phyloP scores from a whole-genome alignment of 352 stramenopile species.

The Globisporangium solare region DNA sequence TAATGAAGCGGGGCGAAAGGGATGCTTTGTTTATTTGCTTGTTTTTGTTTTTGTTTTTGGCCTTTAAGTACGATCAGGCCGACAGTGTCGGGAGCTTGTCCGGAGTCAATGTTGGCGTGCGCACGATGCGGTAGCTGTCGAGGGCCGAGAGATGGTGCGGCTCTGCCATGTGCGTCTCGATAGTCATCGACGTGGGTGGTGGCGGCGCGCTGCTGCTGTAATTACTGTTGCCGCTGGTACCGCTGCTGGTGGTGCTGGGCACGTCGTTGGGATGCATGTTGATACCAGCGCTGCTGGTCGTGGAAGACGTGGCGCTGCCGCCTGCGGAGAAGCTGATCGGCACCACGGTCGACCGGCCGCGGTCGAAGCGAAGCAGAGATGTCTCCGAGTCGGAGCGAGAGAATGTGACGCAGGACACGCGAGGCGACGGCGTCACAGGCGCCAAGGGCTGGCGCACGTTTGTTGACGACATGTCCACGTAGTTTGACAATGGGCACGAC shows the following conservation, averaged over 20 bases:
- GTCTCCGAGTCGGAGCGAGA: conserved; percentile 23
- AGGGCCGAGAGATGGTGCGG: conserved; percentile 19
- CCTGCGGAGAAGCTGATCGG: conserved; percentile 1
- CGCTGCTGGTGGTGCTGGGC: conserved; percentile 9
- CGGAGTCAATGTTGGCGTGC: conserved; percentile 43
- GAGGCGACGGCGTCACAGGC: conserved; percentile 23
- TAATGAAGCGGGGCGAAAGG: too few relatives aligned
- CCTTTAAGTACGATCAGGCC: too few relatives aligned
- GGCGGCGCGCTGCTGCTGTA: conserved; percentile 7
- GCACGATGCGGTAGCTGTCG: conserved; percentile 56
- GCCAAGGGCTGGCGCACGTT: conserved; percentile 28
- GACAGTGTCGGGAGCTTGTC: too few relatives aligned
- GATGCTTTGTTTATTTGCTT: too few relatives aligned
- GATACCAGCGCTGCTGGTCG: conserved; percentile 3
- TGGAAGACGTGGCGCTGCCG: background rate
- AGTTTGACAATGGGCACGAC: conserved; percentile 12
- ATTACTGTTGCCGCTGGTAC: conserved; percentile 1
- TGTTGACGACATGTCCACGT: conserved; percentile 2
- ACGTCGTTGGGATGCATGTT: background rate
- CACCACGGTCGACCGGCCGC: background rate
- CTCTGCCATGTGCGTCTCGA: conserved; percentile 20
- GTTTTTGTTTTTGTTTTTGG: too few relatives aligned
- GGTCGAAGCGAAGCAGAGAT: conserved; percentile 8
- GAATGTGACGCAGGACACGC: conserved; percentile 17
- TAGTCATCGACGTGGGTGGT: conserved; percentile 10